Conservation (phyloP, 208 protist genomes). For the Herpetomonas samuelpessoai region DNA sequence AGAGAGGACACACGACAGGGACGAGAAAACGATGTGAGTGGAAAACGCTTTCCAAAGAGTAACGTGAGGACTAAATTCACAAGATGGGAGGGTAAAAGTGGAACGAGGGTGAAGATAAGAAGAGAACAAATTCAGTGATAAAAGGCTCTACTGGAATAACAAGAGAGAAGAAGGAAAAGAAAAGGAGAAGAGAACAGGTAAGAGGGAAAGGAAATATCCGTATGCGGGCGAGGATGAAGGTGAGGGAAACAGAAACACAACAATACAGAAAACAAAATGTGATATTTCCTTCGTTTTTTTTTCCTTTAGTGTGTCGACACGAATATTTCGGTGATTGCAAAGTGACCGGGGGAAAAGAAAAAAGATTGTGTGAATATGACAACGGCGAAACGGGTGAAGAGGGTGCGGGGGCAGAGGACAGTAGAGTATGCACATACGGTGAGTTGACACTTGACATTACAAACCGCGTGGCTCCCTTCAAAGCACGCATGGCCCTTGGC, state of each 20-base stretch:
- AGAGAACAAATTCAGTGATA: slow-evolving; percentile 1
- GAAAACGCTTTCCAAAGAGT: background rate
- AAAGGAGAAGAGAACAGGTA: background rate
- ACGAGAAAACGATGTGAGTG: slow-evolving; percentile 6
- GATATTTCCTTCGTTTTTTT: too few species aligned
- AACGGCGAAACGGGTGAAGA: too few species aligned
- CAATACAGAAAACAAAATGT: too few species aligned
- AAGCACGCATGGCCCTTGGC: too few species aligned
- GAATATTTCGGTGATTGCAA: background rate
- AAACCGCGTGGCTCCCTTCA: too few species aligned
- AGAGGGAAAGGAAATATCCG: background rate
- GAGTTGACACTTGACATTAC: too few species aligned
- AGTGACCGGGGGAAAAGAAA: background rate
- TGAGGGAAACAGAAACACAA: too few species aligned
- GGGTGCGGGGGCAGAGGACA: too few species aligned
- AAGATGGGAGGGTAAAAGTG: background rate
- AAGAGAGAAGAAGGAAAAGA: background rate
- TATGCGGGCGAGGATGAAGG: too few species aligned
- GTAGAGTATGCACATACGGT: too few species aligned
- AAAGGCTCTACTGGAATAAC: background rate
- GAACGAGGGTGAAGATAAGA: slow-evolving; percentile 11
- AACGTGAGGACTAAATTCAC: slow-evolving; percentile 10
- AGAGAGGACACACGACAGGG: background rate
- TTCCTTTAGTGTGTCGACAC: background rate
- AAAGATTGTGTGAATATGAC: too few species aligned